Conservation (phyloP, 2,329 filamentous ascomycete species). For the Trichoderma polysporum region DNA sequence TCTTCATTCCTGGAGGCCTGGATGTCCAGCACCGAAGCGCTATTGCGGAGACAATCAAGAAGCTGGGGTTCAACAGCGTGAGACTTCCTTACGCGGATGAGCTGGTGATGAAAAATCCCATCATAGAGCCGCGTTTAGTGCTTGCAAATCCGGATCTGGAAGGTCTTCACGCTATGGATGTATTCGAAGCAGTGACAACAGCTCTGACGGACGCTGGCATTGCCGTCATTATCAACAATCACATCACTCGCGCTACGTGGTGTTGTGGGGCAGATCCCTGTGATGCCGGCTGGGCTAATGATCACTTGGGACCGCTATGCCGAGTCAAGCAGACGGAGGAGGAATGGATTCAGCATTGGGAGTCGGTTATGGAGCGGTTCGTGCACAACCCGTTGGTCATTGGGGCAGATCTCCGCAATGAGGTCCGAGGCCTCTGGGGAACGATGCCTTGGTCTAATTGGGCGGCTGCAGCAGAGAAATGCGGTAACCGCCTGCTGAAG, state of each 20-base stretch:
- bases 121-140: conserved; percentile 49
- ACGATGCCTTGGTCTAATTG: conserved; percentile 66
- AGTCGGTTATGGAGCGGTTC: conserved; percentile 60
- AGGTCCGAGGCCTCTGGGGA: conserved; percentile 67
- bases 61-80: conserved; percentile 69
- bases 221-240: conserved; percentile 67
- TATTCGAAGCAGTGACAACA: conserved; percentile 58
- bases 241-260: conserved; percentile 68
- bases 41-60: conserved; percentile 60
- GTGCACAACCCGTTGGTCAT: conserved; percentile 61
- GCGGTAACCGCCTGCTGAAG: conserved; percentile 58
- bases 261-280: conserved; percentile 68
- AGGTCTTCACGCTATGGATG: conserved; percentile 57
- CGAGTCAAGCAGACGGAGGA: conserved; percentile 62
- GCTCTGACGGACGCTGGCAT: conserved; percentile 62
- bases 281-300: conserved; percentile 66
- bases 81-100: conserved; percentile 68
- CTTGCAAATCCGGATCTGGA: conserved; percentile 60
- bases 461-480: conserved; percentile 66
- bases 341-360: conserved; percentile 66
- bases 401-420: conserved; percentile 66
- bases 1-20: conserved; percentile 63
- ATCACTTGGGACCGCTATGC: conserved; percentile 60
- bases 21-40: conserved; percentile 60
- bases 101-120: conserved; percentile 61